These are phyloP conservation scores for Lachnellula arida DNA, from an alignment of 2,329 filamentous ascomycete genomes.

Conservation along the genomic window DNA sequence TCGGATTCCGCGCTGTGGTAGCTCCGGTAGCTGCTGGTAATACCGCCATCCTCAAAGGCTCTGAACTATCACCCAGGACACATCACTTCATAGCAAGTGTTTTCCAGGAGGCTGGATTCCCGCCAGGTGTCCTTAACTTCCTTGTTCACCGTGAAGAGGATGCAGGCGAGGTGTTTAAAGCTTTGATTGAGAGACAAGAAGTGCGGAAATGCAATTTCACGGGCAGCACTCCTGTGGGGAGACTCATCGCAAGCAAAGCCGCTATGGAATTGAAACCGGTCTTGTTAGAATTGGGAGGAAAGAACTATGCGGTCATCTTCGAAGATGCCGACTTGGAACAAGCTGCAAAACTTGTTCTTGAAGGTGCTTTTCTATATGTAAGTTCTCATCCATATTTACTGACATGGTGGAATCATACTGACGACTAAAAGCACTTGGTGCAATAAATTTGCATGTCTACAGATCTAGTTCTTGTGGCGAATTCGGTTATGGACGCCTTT, in stretches of 20 bases:
- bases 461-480: conserved; percentile 30
- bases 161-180: conserved; percentile 33
- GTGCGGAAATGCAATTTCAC: conserved; percentile 43
- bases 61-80: conserved; percentile 31
- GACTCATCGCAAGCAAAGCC: conserved; percentile 36
- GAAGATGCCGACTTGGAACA: conserved; percentile 41
- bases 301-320: conserved; percentile 40
- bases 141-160: conserved; percentile 32
- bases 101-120: conserved; percentile 40
- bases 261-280: conserved; percentile 41
- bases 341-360: conserved; percentile 17
- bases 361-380: conserved; percentile 30
- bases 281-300: conserved; percentile 46
- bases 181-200: conserved; percentile 34
- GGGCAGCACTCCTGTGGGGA: conserved; percentile 39
- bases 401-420: too few relatives aligned
- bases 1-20: conserved; percentile 20
- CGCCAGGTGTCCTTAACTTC: conserved; percentile 38
- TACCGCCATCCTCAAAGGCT: conserved; percentile 30
- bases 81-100: conserved; percentile 33
- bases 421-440: too few relatives aligned
- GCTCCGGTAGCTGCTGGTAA: conserved; percentile 24
- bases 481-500: background rate
- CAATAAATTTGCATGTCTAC: conserved; percentile 35
- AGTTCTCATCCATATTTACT: background rate